phyloP scores from a whole-genome alignment of 2,329 filamentous ascomycete genomes.

The Microdochium paspali region DNA sequence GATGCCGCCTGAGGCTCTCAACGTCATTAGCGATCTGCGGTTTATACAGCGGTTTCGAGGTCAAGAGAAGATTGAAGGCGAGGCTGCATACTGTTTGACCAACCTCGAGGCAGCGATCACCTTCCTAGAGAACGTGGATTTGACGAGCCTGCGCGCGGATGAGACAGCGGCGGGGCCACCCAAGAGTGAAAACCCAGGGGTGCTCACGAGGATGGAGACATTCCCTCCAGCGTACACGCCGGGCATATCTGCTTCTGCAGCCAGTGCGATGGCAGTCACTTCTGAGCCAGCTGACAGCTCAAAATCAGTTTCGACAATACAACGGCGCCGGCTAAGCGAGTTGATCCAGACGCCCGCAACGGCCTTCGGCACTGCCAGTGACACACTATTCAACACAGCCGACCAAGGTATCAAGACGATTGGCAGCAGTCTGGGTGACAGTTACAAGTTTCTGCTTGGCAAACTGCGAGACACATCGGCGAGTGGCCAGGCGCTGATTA shows the following conservation, averaged over 20 bases:
- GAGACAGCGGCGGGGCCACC: slow-evolving; percentile 61
- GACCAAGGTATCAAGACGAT: slow-evolving; percentile 91
- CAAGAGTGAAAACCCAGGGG: slow-evolving; percentile 41
- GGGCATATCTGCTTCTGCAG: slow-evolving; percentile 23
- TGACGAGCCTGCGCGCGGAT: slow-evolving; percentile 77
- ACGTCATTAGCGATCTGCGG: slow-evolving; percentile 86
- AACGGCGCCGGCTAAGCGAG: slow-evolving; percentile 67
- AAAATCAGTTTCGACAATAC: slow-evolving; percentile 29
- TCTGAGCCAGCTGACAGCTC: slow-evolving; percentile 18
- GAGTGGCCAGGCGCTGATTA: slow-evolving; percentile 38
- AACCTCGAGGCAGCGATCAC: slow-evolving; percentile 92
- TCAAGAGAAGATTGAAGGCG: slow-evolving; percentile 77
- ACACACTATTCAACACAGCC: slow-evolving; percentile 77
- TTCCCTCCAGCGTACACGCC: slow-evolving; percentile 48
- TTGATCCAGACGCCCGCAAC: slow-evolving; percentile 78
- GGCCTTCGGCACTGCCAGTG: slow-evolving; percentile 72
- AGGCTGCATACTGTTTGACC: slow-evolving; percentile 91
- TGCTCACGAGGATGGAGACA: slow-evolving; percentile 40
- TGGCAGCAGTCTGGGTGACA: slow-evolving; percentile 79
- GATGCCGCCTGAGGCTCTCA: slow-evolving; percentile 73
- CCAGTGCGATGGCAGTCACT: slow-evolving; percentile 19
- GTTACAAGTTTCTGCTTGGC: slow-evolving; percentile 87
- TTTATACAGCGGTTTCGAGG: slow-evolving; percentile 92
- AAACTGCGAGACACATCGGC: slow-evolving; percentile 66
- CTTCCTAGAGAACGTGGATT: slow-evolving; percentile 90